A percentile compares a stretch with the other conserved stretches of the same genome.
These are phyloP conservation scores for Penicilliopsis zonata DNA, from an alignment of 495 filamentous ascomycete species.

Conservation along the genomic window DNA sequence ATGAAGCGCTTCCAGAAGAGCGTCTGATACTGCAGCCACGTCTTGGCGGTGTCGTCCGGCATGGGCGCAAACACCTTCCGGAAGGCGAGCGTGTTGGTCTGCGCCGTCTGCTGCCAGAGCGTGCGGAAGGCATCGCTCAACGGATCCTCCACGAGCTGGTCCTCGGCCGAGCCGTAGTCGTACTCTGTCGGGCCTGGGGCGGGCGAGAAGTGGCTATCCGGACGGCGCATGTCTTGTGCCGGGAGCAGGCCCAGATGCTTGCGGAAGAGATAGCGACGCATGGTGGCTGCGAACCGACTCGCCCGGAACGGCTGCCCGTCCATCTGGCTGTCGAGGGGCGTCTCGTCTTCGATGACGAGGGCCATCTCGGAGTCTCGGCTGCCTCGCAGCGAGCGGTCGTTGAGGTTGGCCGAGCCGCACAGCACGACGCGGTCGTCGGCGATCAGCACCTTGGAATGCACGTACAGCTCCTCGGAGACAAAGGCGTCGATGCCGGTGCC, in stretches of 20 bases:
- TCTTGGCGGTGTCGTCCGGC: slow-evolving; percentile 67
- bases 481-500: slow-evolving; percentile 54
- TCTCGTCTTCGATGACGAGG: slow-evolving; percentile 67
- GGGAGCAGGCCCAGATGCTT: slow-evolving; percentile 69
- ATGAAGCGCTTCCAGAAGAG: slow-evolving; percentile 57
- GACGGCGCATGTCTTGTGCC: slow-evolving; percentile 50
- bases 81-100: slow-evolving; percentile 59
- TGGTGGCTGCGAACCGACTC: slow-evolving; percentile 55
- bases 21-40: slow-evolving; percentile 62
- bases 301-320: slow-evolving; percentile 54
- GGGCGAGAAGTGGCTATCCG: slow-evolving; percentile 57
- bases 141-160: slow-evolving; percentile 62
- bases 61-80: slow-evolving; percentile 70
- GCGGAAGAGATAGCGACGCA: slow-evolving; percentile 76
- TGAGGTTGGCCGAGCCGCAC: slow-evolving; percentile 47
- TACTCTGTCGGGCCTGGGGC: slow-evolving; percentile 59
- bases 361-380: slow-evolving; percentile 47
- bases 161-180: slow-evolving; percentile 42
- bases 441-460: slow-evolving; percentile 67
- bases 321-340: slow-evolving; percentile 52
- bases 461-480: slow-evolving; percentile 75
- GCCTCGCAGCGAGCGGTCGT: slow-evolving; percentile 1
- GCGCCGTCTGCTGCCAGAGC: slow-evolving; percentile 55
- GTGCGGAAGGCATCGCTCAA: slow-evolving; percentile 61
- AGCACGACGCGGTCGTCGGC: slow-evolving; percentile 60